Base-by-base conservation (phyloP, 2,329 filamentous ascomycete genomes). In the Exophiala calicioides region DNA sequence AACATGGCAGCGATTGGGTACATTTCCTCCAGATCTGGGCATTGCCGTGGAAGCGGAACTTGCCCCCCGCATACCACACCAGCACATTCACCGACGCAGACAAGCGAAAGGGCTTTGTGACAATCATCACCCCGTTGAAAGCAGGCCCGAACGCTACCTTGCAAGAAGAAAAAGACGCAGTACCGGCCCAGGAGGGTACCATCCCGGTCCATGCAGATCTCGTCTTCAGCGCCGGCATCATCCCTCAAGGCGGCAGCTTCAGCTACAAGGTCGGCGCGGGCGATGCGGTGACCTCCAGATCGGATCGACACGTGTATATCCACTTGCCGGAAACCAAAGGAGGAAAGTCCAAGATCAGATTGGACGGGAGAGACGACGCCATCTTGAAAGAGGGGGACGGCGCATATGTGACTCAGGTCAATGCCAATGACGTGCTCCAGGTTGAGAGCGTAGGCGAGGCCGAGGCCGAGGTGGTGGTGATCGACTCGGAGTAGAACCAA, bases 11-110 rank as follows among this genome's bases (percentile, higher is more conserved):
- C 10, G 80, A 87, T 33, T 81, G 85, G 18, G 85, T 88, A 9
- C 88, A 94, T 64, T 94, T 94, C 63, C 71, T 95, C 24, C 89
- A 95, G 68, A 94, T 95, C 59, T 95, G 88, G 89, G 88, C 84
- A 1, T 73, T 88, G 38, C 88, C 88, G 0, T 90, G 88, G 79
- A 82, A 82, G 65, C 70, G 76, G 16, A 84, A 86, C 0, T 74
- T 95, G 36, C 75, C 76, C 35, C 89, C 89, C 1, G 76, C 79
- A 29, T 95, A 95, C 64, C 85, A 89, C 66, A 93, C 86, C 3
- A 76, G 75, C 50, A 78, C 80, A 53, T 94, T 89, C 58, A 68
- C 73, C 38, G 88, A 94, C 36, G 85, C 82, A 47, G 76, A 78
- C 51, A 94, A 94, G 76, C 74, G 77, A 48, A 76, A 82, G 60